Evolutionary conservation across 805 yeast species (phyloP).

Genomic region (Lachancea quebecensis): DNA sequence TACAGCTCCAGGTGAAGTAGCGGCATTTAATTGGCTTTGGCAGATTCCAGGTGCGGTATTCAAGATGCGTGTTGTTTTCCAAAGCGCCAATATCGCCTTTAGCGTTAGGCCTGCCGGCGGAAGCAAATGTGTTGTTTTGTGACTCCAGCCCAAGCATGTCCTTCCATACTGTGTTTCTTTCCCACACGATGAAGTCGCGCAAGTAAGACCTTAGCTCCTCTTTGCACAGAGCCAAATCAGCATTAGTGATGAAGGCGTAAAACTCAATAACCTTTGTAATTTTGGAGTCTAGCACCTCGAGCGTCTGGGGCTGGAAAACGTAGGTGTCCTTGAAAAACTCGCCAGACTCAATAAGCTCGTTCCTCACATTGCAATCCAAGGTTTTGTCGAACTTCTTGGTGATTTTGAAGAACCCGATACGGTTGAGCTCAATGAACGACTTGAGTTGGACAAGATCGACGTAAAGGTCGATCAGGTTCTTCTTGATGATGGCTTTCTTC

Average conservation of each 20-base stretch:
- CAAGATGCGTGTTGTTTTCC: constrained; percentile 20
- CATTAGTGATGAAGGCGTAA: constrained; percentile 45
- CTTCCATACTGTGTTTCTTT: constrained; percentile 93
- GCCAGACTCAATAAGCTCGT: constrained; percentile 39
- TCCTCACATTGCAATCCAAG: constrained; percentile 47
- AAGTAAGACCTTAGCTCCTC: constrained; percentile 54
- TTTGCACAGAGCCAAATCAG: constrained; percentile 38
- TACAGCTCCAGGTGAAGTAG: constrained; percentile 24
- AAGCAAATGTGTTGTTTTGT: constrained; percentile 39
- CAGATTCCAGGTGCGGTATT: constrained; percentile 28
- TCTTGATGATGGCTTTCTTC: constrained; percentile 59
- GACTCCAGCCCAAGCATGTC: constrained; percentile 85
- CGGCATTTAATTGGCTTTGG: constrained; percentile 27
- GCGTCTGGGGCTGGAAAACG: constrained; percentile 48
- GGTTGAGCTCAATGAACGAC: constrained; percentile 76
- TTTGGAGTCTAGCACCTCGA: constrained; percentile 43
- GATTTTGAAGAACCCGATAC: constrained; percentile 80
- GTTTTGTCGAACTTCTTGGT: constrained; percentile 87
- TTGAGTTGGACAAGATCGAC: constrained; percentile 74
- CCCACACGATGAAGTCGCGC: constrained; percentile 93
- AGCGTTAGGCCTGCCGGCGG: constrained; percentile 33
- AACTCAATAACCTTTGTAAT: constrained; percentile 46
- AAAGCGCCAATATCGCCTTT: constrained; percentile 25
- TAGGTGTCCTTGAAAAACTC: constrained; percentile 43
- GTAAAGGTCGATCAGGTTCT: constrained; percentile 53